Evolutionary conservation across 805 yeast genomes (phyloP), one percentile per base, ranked within the genome.

Genomic region (Candida quercuum): DNA sequence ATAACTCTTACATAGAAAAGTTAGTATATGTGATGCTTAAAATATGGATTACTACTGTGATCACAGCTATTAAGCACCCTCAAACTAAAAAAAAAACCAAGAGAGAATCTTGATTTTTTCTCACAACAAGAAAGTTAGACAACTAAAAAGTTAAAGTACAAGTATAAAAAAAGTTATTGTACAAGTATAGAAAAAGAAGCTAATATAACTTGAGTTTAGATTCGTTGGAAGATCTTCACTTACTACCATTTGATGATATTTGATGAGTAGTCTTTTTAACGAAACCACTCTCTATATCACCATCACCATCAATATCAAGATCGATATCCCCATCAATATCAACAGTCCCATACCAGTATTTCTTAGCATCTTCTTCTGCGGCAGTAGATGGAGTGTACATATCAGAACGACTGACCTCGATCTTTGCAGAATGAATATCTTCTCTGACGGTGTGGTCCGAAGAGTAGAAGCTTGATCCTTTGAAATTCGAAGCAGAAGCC

Each of bases 291-390:
- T 47, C 47, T 13, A 41, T 51, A 4, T 46, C 43, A 15, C 29
- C 36, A 2, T 36, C 41, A 28, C 41, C 41, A n/a, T 44, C 50
- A 16, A 36, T 36, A 6, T 9, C 29, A 15, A 14, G 8, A 14
- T 26, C 29, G 11, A 11, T 13, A 13, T 26, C 29, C 6, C 15
- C 29, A 26, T 26, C 13, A n/a, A n/a, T n/a, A 17, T 30, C 49
- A 21, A 24, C 34, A 18, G 40, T 47, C 17, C 44, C 52, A 17
- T 55, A 30, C 68, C 68, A 63, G 34, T 57, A 60, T 30, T 47
- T 52, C 36, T 56, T 57, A 2, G 63, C 63, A 14, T 60, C 63
- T 22, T 57, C 60, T 20, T 60, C 69, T 15, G 57, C 60, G 3
- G 53, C 54, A 1, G 67, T 56, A 24, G 61, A 45, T 28, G 67